Evolutionary conservation across 2,329 filamentous ascomycete species (phyloP).

Genomic region (Mollisia scopiformis): DNA sequence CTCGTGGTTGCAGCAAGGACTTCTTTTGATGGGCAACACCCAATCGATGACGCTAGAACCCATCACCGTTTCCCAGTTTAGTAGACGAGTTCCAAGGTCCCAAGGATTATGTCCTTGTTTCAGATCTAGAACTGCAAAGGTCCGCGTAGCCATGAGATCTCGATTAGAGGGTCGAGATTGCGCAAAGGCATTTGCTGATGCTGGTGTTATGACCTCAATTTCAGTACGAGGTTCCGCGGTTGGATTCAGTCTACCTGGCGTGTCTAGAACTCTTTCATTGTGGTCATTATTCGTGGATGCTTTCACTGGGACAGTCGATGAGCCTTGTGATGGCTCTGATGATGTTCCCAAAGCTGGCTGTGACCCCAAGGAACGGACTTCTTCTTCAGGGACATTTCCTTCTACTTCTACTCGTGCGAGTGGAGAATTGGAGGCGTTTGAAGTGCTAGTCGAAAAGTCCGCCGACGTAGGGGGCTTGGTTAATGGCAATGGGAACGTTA

Average conservation of each 20-base stretch:
- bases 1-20: conserved; percentile 74
- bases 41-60: conserved; percentile 73
- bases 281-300: background rate
- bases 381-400: background rate
- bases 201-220: background rate
- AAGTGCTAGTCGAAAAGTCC: background rate
- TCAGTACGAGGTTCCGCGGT: too few relatives aligned
- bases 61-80: conserved; percentile 82
- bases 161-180: background rate
- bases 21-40: conserved; percentile 75
- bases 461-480: background rate
- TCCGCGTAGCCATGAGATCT: conserved; percentile 52
- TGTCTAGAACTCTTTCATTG: background rate
- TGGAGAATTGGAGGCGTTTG: background rate
- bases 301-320: background rate
- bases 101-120: conserved; percentile 81
- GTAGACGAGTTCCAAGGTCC: conserved; percentile 66
- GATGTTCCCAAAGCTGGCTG: background rate
- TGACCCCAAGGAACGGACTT: background rate
- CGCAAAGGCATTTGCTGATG: background rate
- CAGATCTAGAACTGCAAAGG: conserved; percentile 77
- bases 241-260: too few relatives aligned
- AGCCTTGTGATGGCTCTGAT: background rate
- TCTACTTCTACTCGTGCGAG: background rate
- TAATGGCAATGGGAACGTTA: conserved; percentile 59